Evolutionary conservation across 2,329 filamentous ascomycete genomes (phyloP).

Genomic region (Ambrosiella beaveri): DNA sequence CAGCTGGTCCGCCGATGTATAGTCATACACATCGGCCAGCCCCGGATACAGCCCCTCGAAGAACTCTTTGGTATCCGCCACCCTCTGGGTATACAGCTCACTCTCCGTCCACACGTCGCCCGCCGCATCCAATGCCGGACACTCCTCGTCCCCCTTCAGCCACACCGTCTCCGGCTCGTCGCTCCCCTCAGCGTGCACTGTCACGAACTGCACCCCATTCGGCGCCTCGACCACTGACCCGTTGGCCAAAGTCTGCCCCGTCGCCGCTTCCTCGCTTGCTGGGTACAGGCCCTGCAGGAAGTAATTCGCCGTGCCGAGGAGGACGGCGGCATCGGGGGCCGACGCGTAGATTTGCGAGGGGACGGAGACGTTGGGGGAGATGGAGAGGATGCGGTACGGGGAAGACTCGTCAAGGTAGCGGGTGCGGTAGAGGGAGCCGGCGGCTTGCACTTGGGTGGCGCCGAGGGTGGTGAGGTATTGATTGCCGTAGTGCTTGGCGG

Average conservation of each 20-base stretch:
- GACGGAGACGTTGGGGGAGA: constrained; percentile 20
- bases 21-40: constrained; percentile 19
- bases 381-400: constrained; percentile 18
- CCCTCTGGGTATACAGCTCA: constrained; percentile 16
- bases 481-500: constrained; percentile 21
- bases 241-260: constrained; percentile 19
- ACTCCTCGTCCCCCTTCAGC: constrained; percentile 23
- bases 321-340: constrained; percentile 20
- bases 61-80: constrained; percentile 18
- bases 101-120: constrained; percentile 19
- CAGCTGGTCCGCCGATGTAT: constrained; percentile 18
- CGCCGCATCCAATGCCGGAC: constrained; percentile 17
- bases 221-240: constrained; percentile 18
- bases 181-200: constrained; percentile 18
- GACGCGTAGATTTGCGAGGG: constrained; percentile 20
- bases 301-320: constrained; percentile 21
- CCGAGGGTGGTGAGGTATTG: constrained; percentile 21
- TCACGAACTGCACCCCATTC: constrained; percentile 20
- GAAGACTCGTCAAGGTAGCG: constrained; percentile 17
- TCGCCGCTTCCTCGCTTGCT: constrained; percentile 17
- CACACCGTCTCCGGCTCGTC: constrained; percentile 22
- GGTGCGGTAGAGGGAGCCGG: constrained; percentile 16
- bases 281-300: constrained; percentile 23
- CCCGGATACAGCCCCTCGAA: constrained; percentile 19
- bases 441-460: constrained; percentile 19